Base-by-base conservation (phyloP, 2,329 filamentous ascomycete genomes). In the Cercospora canescens region DNA sequence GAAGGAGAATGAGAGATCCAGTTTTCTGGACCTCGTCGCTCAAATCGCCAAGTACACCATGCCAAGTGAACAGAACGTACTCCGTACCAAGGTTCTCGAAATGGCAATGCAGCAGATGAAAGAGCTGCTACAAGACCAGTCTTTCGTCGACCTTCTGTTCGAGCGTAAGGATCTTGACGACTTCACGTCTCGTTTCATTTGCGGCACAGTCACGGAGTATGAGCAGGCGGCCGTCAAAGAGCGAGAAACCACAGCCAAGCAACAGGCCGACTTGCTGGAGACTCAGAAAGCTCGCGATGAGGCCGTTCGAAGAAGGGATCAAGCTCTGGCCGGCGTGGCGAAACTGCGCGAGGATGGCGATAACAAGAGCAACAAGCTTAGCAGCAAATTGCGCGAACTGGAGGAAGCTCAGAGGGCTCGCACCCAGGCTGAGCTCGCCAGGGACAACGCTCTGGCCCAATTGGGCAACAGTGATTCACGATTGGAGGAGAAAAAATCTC, bases 111-210 rank as follows among this genome's bases (percentile, higher is more conserved):
- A 50, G 5, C 34, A 63, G 11, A 58, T 58, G 1, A 21, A 60
- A 7, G 21, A 45, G 11, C 48, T 65, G 0, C 30, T 61, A 0
- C 34, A 54, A n/a, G 32, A 62, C 16, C 30, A 26, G 1, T 14
- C 26, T 1, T 68, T 70, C 30, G 28, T 63, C 7, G 28, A 50
- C 3, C 54, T 48, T 21, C n/a, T 67, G 5, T 28, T 39, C 3
- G 18, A 32, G n/a, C 28, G 32, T 8, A 26, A 41, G 4, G 56
- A 59, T 7, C 50, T 67, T 6, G 55, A 62, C 16, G 37, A 45
- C 3, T 63, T 69, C 30, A 57, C 37, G 8, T 56, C 50, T 2
- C 11, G 6, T 0, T 48, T 64, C 30, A 21, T 69, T 2, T 30
- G 35, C 57, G 57, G 57, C 14, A 1, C 41, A 4, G 11, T 41